Base-by-base conservation (phyloP, 192 early-diverging fungal species). In the Endogone sp. region DNA sequence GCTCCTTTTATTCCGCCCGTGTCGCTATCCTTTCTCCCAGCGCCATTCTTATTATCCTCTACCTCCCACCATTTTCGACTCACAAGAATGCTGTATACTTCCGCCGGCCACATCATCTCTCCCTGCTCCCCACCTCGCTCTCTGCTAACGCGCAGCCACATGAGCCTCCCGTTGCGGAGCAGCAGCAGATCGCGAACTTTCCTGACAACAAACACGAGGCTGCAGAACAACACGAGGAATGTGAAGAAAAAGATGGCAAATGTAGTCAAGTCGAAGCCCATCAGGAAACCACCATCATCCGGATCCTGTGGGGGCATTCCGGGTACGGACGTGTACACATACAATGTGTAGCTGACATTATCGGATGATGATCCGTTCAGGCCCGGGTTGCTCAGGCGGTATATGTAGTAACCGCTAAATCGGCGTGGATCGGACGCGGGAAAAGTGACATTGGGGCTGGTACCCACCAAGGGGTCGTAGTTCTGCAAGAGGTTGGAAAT, bases 321-420 rank as follows among this genome's bases (percentile, higher is more conserved):
- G n/a, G 37, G 9, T 16, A 11, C 37, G 1, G 16, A 6, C 0
- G 37, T 49, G 37, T 49, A 49, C 37, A 49, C 37, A 16, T 16
- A 11, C 9, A 49, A 49, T 16, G 37, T 49, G 37, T 49, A 49
- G 37, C 37, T 49, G 37, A 49, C 16, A 6, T 49, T 6, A 16
- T 1, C 0, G 16, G 6, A 6, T 11, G 37, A 49, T 16, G 1
- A 11, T 6, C 37, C 22, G 2, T 13, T n/a, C 1, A 64, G 16
- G 26, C 63, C 63, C 2, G 44, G 20, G 57, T 77, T 77, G 21
- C 62, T 70, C 31, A 77, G 30, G 2, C 68, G 71, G 57, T 70
- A 77, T 9, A 77, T 67, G 68, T 77, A 69, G 25, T 77, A 77
- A 2, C 76, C 76, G 11, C 71, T 70, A 23, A 77, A 77, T 32